Percentiles rank a stretch among this genome's conserved stretches.
Conservation (phyloP, 805 yeast species). For the Limtongia smithiae region DNA sequence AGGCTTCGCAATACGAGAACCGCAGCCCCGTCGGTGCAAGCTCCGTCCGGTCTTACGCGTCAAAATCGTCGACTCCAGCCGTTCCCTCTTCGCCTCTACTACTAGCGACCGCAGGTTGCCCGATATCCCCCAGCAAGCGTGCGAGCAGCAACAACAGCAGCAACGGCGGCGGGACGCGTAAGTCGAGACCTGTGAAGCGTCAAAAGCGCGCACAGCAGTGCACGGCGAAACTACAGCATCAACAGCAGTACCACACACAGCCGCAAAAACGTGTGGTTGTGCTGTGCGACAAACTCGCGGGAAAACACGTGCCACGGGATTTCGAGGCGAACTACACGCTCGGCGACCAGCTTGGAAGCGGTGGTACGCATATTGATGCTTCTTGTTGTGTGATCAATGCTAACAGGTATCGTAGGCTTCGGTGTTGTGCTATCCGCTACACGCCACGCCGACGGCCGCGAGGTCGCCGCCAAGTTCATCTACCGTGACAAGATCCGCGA, state of each 20-base stretch:
- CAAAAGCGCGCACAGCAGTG: not conserved
- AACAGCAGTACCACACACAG: not conserved
- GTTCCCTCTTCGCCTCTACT: constrained; percentile 1
- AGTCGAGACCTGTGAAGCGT: too few species aligned
- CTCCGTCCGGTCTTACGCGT: not conserved
- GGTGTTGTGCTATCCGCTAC: constrained; percentile 29
- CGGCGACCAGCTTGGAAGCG: constrained; percentile 27
- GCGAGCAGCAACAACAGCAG: not conserved
- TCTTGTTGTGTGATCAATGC: not conserved
- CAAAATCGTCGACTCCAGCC: not conserved
- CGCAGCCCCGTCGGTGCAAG: not conserved
- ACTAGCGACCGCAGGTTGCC: not conserved
- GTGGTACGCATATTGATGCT: constrained; percentile 12
- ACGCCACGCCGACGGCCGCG: constrained; percentile 5
- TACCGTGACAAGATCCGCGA: constrained; percentile 22
- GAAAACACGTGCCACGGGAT: constrained; percentile 13
- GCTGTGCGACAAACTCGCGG: constrained; percentile 16
- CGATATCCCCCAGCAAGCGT: not conserved
- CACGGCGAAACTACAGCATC: not conserved
- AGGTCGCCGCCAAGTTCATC: constrained; percentile 27
- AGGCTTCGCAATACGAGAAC: not conserved
- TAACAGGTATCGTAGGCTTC: constrained; percentile 16
- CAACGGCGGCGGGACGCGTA: too few species aligned
- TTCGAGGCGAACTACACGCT: constrained; percentile 18
- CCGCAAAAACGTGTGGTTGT: constrained; percentile 16